Base-by-base conservation (phyloP, 78 protist genomes). In the Planoprotostelium fungivorum region DNA sequence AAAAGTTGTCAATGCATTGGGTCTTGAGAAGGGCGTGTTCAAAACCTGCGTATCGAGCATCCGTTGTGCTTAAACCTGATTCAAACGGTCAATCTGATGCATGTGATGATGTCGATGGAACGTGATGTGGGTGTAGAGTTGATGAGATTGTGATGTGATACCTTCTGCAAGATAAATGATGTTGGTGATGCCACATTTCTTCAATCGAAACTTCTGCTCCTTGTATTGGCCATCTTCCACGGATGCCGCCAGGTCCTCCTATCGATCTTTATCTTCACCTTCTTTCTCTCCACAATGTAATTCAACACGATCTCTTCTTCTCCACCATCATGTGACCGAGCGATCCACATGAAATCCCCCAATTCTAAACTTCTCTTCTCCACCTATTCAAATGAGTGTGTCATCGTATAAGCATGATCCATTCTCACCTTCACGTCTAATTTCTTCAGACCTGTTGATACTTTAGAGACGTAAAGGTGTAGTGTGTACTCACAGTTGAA, bases 321-420 rank as follows among this genome's bases (percentile, higher is more conserved):
- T 28, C 39, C 89, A 0, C 63, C 90, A 0, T 29, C 28, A 86
- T 86, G 89, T 23, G 88, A n/a, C n/a, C n/a, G 73, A 25, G 84
- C 94, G 1, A 92, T 51, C 94, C 94, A 92, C 28, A 89, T 31
- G 88, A 92, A 88, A 83, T 92, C 94, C 34, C 94, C 94, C 28
- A 92, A 29, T 25, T 88, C 90, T 34, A 83, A 38, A 1, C 35
- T 63, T 1, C 85, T 51, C n/a, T 85, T 38, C 38, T 34, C 34
- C 36, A n/a, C 35, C 34, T 87, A 63, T 34, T 87, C 35, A 37
- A 35, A 28, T 63, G 34, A 0, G 28, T 34, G 28, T 86, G 29
- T 34, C 38, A n/a, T n/a, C n/a, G n/a, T n/a, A n/a, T n/a, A n/a
- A n/a, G n/a, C n/a, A n/a, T n/a, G n/a, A n/a, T n/a, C n/a, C n/a